These are phyloP conservation scores for Mercurialis annua DNA, from an alignment of 345 rosid genomes.

Conservation along the genomic window DNA sequence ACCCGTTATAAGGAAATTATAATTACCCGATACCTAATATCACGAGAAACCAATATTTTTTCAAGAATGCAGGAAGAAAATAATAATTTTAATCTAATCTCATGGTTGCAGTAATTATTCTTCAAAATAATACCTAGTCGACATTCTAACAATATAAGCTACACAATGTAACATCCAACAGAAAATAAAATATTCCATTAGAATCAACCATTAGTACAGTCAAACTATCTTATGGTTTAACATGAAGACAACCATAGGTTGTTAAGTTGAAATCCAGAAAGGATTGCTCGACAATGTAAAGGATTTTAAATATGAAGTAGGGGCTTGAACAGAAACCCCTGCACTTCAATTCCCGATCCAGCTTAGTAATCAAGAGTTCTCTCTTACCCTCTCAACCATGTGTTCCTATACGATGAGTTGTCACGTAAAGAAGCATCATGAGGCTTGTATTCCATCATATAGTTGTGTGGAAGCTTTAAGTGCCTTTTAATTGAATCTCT, in stretches of 20 bases:
- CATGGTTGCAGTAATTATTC: not conserved
- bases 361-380: not conserved
- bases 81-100: too few species aligned
- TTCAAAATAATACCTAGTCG: not conserved
- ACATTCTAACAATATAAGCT: not conserved
- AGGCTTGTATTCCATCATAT: slow-evolving; percentile 96
- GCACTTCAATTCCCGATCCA: slow-evolving; percentile 3
- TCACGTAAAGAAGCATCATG: slow-evolving; percentile 92
- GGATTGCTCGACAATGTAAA: not conserved
- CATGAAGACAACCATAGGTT: slow-evolving; percentile 7
- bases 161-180: not conserved
- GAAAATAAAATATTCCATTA: not conserved
- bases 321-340: not conserved
- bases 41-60: too few species aligned
- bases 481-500: slow-evolving; percentile 53
- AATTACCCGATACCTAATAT: too few species aligned
- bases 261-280: not conserved
- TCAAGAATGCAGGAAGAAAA: too few species aligned
- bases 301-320: slow-evolving; percentile 4
- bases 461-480: slow-evolving; percentile 82
- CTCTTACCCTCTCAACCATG: slow-evolving; percentile 88
- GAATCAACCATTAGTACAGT: not conserved
- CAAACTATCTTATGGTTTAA: not conserved
- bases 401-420: slow-evolving; percentile 87
- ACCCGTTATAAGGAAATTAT: too few species aligned